Conservation (phyloP, 2,329 filamentous ascomycete species). For the Colletotrichum orchidophilum region DNA sequence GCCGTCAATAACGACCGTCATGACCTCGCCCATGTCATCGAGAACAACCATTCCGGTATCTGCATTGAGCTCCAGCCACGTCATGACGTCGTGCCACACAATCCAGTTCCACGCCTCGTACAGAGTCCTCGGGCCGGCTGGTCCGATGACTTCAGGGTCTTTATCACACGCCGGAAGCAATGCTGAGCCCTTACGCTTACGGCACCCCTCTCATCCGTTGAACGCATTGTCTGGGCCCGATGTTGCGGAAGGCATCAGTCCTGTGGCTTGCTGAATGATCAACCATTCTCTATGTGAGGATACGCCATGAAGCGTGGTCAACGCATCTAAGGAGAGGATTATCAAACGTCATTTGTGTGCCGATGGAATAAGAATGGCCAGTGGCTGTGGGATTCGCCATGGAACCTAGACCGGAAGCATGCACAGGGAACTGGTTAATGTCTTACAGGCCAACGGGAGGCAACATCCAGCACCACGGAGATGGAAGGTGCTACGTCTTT, state of each 20-base stretch:
- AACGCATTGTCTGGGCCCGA: not conserved
- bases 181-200: not conserved
- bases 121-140: not conserved
- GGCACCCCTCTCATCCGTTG: not conserved
- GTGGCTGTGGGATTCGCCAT: not conserved
- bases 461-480: not conserved
- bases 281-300: not conserved
- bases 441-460: not conserved
- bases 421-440: not conserved
- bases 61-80: slow-evolving; percentile 45
- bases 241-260: not conserved
- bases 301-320: not conserved
- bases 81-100: slow-evolving; percentile 56
- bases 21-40: slow-evolving; percentile 58
- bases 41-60: slow-evolving; percentile 54
- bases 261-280: not conserved
- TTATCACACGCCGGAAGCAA: not conserved
- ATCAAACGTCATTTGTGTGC: not conserved
- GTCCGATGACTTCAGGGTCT: not conserved
- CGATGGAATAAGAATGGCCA: not conserved
- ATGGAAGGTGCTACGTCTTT: not conserved
- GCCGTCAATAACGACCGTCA: slow-evolving; percentile 57
- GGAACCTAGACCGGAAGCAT: slow-evolving; percentile 6
- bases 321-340: not conserved
- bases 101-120: slow-evolving; percentile 52